These are phyloP conservation scores for Oryza meyeriana DNA, from an alignment of 176 grass and related monocot species.

Conservation along the genomic window DNA sequence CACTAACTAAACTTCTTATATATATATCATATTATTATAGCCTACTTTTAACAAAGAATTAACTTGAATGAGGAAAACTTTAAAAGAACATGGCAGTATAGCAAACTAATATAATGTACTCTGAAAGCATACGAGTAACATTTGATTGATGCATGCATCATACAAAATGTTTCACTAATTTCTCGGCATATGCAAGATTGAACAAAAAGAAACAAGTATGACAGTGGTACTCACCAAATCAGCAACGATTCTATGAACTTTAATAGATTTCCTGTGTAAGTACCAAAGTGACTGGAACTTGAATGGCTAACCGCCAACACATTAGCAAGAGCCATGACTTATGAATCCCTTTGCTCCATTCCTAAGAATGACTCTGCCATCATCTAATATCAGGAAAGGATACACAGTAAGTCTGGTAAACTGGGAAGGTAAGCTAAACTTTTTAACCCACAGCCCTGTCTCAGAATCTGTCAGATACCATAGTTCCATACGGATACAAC, in stretches of 20 bases:
- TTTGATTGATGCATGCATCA: too few species aligned
- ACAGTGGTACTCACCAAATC: too few species aligned
- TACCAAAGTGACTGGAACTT: neutral
- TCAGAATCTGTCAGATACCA: constrained; percentile 22
- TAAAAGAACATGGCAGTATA: too few species aligned
- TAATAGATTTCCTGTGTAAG: neutral
- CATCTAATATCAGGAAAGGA: constrained; percentile 17
- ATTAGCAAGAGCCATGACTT: neutral
- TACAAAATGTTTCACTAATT: too few species aligned
- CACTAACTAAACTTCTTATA: too few species aligned
- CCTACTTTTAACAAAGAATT: too few species aligned
- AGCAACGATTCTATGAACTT: neutral
- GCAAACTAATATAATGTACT: too few species aligned
- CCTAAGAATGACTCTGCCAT: neutral
- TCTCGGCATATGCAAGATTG: too few species aligned
- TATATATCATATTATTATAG: too few species aligned
- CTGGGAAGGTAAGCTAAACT: neutral
- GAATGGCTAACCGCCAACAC: neutral
- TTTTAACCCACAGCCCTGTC: constrained; percentile 20
- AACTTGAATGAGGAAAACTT: too few species aligned
- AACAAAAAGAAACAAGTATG: too few species aligned
- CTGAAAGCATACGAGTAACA: too few species aligned
- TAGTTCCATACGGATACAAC: neutral
- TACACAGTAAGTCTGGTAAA: neutral
- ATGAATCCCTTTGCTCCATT: neutral